Evolutionary conservation across 2,329 filamentous ascomycete species (phyloP).

Genomic region (Teratosphaeria pseudoeucalypti): DNA sequence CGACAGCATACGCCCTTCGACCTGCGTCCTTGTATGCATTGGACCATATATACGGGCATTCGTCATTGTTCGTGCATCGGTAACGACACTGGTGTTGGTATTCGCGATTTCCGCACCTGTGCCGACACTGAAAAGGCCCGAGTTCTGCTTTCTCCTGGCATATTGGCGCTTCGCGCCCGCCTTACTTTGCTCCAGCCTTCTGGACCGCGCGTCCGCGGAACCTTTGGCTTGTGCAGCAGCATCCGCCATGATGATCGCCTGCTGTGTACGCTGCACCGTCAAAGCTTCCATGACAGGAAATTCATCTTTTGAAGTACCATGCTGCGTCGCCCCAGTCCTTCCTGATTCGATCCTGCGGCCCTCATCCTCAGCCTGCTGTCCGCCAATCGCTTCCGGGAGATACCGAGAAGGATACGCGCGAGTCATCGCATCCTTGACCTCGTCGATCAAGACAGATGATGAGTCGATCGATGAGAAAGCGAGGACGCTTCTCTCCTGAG

Average conservation of each 20-base stretch:
- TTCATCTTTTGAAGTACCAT: not conserved
- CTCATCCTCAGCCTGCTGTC: constrained; percentile 7
- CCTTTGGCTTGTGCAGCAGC: not conserved
- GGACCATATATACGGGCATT: not conserved
- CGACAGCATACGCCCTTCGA: not conserved
- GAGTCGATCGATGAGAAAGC: constrained; percentile 36
- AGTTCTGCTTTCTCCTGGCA: not conserved
- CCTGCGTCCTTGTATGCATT: too few relatives aligned
- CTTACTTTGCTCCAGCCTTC: not conserved
- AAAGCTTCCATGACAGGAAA: constrained; percentile 5
- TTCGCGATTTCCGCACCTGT: not conserved
- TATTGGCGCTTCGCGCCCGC: not conserved
- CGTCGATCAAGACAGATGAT: constrained; percentile 35
- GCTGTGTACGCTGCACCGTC: constrained; percentile 3
- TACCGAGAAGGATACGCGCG: constrained; percentile 33
- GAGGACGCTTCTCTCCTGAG: constrained; percentile 42
- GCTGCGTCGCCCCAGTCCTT: not conserved
- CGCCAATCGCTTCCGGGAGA: constrained; percentile 33
- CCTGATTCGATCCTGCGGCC: not conserved
- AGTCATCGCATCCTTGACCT: constrained; percentile 42
- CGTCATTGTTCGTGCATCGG: not conserved
- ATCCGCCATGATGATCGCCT: not conserved
- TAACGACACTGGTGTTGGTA: not conserved
- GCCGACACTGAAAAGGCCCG: not conserved
- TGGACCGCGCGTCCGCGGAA: not conserved